Evolutionary conservation across 129 eudicot species (phyloP), one percentile per base, ranked within the genome.

Genomic region (Pulicaria dysenterica): DNA sequence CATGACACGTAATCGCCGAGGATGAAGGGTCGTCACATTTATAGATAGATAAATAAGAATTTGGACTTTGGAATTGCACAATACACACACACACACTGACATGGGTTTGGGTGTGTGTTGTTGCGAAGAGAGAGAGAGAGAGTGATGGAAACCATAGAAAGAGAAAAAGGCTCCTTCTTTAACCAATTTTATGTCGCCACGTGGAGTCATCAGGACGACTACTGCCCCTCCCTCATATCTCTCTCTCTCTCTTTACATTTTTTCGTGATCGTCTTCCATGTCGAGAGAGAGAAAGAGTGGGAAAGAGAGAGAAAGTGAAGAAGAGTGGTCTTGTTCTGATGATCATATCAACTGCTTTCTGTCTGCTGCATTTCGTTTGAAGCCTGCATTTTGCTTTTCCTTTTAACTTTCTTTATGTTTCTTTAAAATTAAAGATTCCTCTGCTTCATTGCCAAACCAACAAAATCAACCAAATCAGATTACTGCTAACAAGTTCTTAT

Each of bases 1-100:
- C 48, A 59, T 76, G 81, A 76, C 81, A 76, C 81, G 81, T 76
- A 68, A 76, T 76, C 45, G 7, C 16, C 45, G 56, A 47, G 42
- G 57, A 63, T 63, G 65, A 64, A 16, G 51, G 63, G 70, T 54
- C 8, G 14, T 12, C 31, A 40, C 68, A 65, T 31, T 7, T 64
- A 65, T 64, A 46, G 54, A 67, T 45, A 69, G 58, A 45, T 43
- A 67, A 40, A 56, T 65, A 72, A 39, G 42, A 45, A 39, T 69
- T 51, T 69, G 62, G 75, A 70, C 65, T 54, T 70, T 70, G 65
- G 75, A 56, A 63, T 31, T 38, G 62, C 37, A 56, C 31, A n/a
- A 69, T 8, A 34, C 2, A 37, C 13, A 74, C 72, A 74, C 74
- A 76, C 68, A 64, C 78, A 76, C 74, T 76, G 74, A 67, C 74